Evolutionary conservation across 805 yeast species (phyloP).

Genomic region (Kluyveromyces dobzhanskii): DNA sequence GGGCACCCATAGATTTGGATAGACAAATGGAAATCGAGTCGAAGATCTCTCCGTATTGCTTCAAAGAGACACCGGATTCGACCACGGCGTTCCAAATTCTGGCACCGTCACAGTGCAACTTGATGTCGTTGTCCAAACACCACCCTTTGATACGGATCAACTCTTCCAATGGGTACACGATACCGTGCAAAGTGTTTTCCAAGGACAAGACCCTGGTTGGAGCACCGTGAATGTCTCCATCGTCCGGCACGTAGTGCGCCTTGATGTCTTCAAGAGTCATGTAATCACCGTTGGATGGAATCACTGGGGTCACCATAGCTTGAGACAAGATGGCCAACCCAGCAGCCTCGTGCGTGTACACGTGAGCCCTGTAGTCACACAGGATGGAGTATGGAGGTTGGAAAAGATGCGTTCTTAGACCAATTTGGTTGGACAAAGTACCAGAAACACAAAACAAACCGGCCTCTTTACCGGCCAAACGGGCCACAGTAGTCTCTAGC

Average conservation of each 20-base stretch:
- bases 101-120: constrained; percentile 90
- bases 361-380: constrained; percentile 82
- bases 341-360: constrained; percentile 80
- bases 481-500: constrained; percentile 57
- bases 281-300: constrained; percentile 67
- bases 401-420: constrained; percentile 58
- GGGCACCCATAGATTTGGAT: constrained; percentile 88
- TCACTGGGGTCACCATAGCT: constrained; percentile 83
- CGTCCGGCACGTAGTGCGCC: constrained; percentile 54
- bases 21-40: constrained; percentile 88
- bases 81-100: constrained; percentile 86
- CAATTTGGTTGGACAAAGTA: constrained; percentile 85
- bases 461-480: constrained; percentile 68
- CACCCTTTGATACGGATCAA: constrained; percentile 60
- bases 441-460: constrained; percentile 84
- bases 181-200: constrained; percentile 85
- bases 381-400: constrained; percentile 74
- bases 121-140: constrained; percentile 51
- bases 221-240: constrained; percentile 79
- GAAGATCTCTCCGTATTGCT: constrained; percentile 65
- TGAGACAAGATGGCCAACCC: constrained; percentile 85
- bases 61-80: constrained; percentile 52
- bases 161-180: constrained; percentile 73
- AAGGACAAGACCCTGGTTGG: constrained; percentile 80
- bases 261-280: constrained; percentile 74